Evolutionary conservation across 2,329 filamentous ascomycete genomes (phyloP).

Genomic region (Juglanconis juglandina): DNA sequence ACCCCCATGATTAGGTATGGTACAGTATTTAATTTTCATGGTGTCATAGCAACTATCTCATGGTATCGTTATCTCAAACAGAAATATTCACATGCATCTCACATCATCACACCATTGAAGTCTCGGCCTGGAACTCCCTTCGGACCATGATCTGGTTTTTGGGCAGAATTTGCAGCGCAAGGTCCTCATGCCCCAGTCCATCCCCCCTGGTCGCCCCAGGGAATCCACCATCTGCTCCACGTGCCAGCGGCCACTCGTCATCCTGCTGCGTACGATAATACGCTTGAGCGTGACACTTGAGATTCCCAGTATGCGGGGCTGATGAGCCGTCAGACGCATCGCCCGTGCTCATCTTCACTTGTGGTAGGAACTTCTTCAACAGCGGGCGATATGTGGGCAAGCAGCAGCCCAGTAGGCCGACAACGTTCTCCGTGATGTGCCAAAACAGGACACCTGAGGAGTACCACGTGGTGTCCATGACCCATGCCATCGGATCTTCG

Average conservation of each 20-base stretch:
- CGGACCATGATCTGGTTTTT: not conserved
- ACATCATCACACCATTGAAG: not conserved
- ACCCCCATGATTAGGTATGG: not conserved
- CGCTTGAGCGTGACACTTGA: not conserved
- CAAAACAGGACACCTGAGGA: not conserved
- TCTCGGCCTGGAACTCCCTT: not conserved
- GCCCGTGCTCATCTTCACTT: not conserved
- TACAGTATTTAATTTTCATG: not conserved
- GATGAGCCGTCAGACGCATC: not conserved
- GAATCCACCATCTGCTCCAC: not conserved
- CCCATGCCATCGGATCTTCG: not conserved
- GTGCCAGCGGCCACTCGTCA: not conserved
- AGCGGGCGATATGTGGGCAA: conserved; percentile 7
- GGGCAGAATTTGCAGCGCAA: not conserved
- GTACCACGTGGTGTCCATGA: conserved; percentile 3
- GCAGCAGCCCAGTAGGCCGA: conserved; percentile 17
- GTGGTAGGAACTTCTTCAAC: not conserved
- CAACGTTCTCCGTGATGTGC: conserved; percentile 15
- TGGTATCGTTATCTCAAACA: not conserved
- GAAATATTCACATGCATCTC: not conserved
- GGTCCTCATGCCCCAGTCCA: not conserved
- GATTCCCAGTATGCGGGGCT: not conserved
- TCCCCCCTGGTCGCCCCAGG: not conserved
- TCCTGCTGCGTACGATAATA: not conserved
- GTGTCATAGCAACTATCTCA: not conserved